Evolutionary conservation across 495 filamentous ascomycete species (phyloP).

Genomic region (Chlorociboria aeruginascens): DNA sequence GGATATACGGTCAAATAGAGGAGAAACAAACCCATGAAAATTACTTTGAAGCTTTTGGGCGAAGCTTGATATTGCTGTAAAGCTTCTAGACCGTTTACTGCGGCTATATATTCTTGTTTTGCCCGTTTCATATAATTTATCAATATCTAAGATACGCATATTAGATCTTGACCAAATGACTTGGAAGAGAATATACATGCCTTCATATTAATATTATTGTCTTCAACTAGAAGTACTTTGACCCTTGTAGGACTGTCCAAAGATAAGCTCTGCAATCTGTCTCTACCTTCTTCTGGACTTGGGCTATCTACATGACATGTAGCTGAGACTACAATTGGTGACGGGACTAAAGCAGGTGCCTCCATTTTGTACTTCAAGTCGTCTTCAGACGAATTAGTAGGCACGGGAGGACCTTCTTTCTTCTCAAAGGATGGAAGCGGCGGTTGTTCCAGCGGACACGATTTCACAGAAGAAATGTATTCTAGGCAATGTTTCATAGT

Average conservation of each 20-base stretch:
- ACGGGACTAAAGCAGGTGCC: too few species aligned
- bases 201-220: slow-evolving; percentile 10
- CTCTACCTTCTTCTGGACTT: too few species aligned
- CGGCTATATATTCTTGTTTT: slow-evolving; percentile 23
- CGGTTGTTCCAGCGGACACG: neutral
- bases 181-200: neutral
- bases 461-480: neutral
- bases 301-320: too few species aligned
- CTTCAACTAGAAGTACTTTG: slow-evolving; percentile 8
- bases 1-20: neutral
- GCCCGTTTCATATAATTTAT: slow-evolving; percentile 10
- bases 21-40: slow-evolving; percentile 39
- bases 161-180: neutral
- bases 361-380: too few species aligned
- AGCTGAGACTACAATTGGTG: too few species aligned
- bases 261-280: neutral
- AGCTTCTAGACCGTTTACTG: slow-evolving; percentile 30
- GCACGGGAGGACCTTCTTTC: too few species aligned
- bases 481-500: neutral
- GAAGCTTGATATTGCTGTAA: slow-evolving; percentile 18
- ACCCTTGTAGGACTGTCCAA: neutral
- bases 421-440: too few species aligned
- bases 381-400: too few species aligned
- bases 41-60: slow-evolving; percentile 27
- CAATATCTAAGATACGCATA: slow-evolving; percentile 1